Conservation (phyloP, 2,329 filamentous ascomycete genomes). For the Botrytis byssoidea region DNA sequence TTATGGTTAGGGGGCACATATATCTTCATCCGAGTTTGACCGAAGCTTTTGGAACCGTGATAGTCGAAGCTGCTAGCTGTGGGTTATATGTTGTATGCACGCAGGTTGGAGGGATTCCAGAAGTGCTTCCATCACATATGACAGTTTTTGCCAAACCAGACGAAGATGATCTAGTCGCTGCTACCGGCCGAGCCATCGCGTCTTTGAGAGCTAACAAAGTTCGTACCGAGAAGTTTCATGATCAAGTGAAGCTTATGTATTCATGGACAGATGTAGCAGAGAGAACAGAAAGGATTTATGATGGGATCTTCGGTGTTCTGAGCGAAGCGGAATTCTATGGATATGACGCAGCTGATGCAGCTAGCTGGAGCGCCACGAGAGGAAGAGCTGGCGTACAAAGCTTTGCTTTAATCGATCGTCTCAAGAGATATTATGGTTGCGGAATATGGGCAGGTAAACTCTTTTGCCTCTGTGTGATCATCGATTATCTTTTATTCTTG, state of each 20-base stretch:
- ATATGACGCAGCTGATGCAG: constrained; percentile 62
- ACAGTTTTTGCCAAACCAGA: constrained; percentile 96
- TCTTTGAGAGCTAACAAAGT: constrained; percentile 83
- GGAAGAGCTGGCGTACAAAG: constrained; percentile 71
- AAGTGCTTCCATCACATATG: constrained; percentile 95
- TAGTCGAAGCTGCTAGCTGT: constrained; percentile 94
- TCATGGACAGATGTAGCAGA: constrained; percentile 95
- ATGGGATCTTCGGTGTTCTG: constrained; percentile 85
- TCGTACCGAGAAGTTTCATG: constrained; percentile 90
- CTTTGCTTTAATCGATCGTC: constrained; percentile 87
- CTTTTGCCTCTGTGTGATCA: constrained; percentile 89
- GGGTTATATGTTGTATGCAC: constrained; percentile 96
- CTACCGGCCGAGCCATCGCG: constrained; percentile 85
- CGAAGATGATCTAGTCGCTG: constrained; percentile 88
- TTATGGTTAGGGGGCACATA: constrained; percentile 96
- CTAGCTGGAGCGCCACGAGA: constrained; percentile 66
- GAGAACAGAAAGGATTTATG: constrained; percentile 91
- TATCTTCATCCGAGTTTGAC: constrained; percentile 94
- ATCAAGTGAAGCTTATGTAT: constrained; percentile 98
- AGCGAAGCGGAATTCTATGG: constrained; percentile 87
- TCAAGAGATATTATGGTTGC: constrained; percentile 97
- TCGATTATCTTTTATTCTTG: constrained; percentile 90
- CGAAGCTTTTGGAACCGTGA: constrained; percentile 95
- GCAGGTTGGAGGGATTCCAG: constrained; percentile 92
- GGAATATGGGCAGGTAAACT: constrained; percentile 98